Base-by-base conservation (phyloP, 2,329 filamentous ascomycete species). In the Xylariaceae sp. region DNA sequence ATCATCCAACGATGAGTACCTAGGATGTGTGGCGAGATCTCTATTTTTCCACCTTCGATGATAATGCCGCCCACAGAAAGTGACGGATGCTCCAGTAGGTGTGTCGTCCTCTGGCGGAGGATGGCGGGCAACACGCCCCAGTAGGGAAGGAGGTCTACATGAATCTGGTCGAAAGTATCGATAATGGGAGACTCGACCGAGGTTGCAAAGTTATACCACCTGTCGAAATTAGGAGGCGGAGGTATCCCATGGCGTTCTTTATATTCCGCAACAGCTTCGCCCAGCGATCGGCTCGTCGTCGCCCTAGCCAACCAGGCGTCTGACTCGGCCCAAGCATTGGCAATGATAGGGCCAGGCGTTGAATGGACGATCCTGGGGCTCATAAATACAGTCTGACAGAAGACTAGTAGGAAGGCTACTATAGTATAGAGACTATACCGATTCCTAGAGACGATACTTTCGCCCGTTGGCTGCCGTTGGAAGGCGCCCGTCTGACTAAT, bases 211-310 rank as follows among this genome's bases (percentile, higher is more conserved):
- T 85, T 78, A 65, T 86, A 90, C 88, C 88, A 90, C 62, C 85
- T 86, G 69, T 89, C 86, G 63, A 89, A 90, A 64, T 89, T 80
- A 2, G 89, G 89, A 29, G 88, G 88, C n/a, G 88, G 88, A 29
- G 83, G 77, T 60, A 89, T 79, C 16, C 81, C 79, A 69, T 90
- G 88, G 54, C 88, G 81, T 45, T 80, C 78, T 50, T 79, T 80
- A 69, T 90, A 90, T 66, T 89, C 86, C 18, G 74, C 71, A n/a
- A 88, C 82, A 10, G 88, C 87, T 44, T 84, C 81, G 20, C 75
- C 73, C 37, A 90, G 73, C 1, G 80, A 83, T 49, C 79, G 80
- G 40, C 75, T 76, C 40, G 72, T 72, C 41, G 65, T 68, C 14
- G 78, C 71, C 81, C 79, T 42, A 68, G 73, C 40, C 67, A 82